Percentiles rank a stretch among this genome's conserved stretches.
phyloP scores from a whole-genome alignment of 208 protist species.

The Crithidia sp. region DNA sequence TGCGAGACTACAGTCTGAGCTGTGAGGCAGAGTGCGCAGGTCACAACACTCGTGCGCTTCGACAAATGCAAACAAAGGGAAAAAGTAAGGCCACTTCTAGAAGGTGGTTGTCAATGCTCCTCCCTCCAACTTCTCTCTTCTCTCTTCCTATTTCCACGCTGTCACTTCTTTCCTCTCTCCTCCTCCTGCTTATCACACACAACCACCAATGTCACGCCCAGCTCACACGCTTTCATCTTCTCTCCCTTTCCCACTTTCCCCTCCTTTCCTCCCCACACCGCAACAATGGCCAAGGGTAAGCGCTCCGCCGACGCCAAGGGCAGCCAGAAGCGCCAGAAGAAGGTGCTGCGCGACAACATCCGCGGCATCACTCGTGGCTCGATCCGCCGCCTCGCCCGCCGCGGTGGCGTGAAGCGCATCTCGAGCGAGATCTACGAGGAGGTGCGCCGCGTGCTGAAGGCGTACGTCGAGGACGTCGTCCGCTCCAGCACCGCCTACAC shows the following conservation, averaged over 20 bases:
- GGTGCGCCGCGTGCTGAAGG: slow-evolving; percentile 80
- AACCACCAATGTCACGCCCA: too few species aligned
- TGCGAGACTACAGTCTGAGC: too few species aligned
- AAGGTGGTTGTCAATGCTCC: too few species aligned
- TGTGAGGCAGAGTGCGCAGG: too few species aligned
- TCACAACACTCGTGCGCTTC: too few species aligned
- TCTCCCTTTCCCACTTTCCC: neutral
- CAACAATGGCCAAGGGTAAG: slow-evolving; percentile 76
- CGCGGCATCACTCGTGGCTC: slow-evolving; percentile 85
- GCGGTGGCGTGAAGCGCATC: slow-evolving; percentile 94
- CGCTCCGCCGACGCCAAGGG: slow-evolving; percentile 73
- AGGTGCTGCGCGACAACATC: slow-evolving; percentile 89
- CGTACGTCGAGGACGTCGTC: slow-evolving; percentile 83
- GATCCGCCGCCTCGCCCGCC: slow-evolving; percentile 90
- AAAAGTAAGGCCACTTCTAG: too few species aligned
- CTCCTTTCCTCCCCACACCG: neutral
- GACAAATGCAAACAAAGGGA: too few species aligned
- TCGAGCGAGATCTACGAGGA: slow-evolving; percentile 71
- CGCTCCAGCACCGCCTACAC: slow-evolving; percentile 87
- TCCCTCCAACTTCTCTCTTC: too few species aligned
- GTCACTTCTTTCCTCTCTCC: too few species aligned
- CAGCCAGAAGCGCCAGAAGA: slow-evolving; percentile 84
- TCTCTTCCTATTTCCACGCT: too few species aligned
- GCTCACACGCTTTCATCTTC: neutral
- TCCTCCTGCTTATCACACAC: too few species aligned